Conservation (phyloP, 257 asterid genomes). For the Solanum lignicaule region DNA sequence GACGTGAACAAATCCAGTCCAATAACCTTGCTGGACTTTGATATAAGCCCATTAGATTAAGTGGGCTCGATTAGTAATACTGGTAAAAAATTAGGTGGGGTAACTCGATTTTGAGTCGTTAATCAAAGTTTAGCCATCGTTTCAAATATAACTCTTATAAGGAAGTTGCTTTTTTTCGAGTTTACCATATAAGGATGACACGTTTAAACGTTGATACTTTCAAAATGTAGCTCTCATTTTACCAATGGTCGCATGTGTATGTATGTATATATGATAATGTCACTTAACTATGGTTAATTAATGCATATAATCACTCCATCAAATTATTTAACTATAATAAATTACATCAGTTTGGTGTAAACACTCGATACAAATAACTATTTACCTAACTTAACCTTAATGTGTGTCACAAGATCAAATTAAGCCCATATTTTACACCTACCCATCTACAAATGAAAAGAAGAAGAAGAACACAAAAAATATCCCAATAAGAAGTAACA, state of each 20-base stretch:
- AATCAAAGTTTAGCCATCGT: neutral
- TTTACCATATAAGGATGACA: too few species aligned
- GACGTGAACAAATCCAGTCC: neutral
- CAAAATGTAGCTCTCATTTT: too few species aligned
- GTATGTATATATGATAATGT: too few species aligned
- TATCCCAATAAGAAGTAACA: neutral
- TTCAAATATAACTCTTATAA: neutral
- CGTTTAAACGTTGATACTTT: too few species aligned
- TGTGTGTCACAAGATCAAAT: neutral
- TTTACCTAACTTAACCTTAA: neutral
- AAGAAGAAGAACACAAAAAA: neutral
- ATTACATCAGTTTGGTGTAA: neutral
- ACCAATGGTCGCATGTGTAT: too few species aligned
- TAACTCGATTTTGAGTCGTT: neutral
- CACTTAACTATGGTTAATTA: too few species aligned
- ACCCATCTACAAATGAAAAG: neutral
- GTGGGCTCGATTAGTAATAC: neutral
- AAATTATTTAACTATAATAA: neutral
- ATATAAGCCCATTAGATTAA: neutral
- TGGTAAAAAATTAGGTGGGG: too few species aligned
- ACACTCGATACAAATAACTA: neutral
- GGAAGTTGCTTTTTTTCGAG: too few species aligned
- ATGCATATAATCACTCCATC: neutral
- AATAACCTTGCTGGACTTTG: neutral
- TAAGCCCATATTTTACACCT: neutral